Percentiles rank a stretch among this genome's conserved stretches.
These are phyloP conservation scores for Colletotrichum caudatum DNA, from an alignment of 2,329 filamentous ascomycete species.

Conservation along the genomic window DNA sequence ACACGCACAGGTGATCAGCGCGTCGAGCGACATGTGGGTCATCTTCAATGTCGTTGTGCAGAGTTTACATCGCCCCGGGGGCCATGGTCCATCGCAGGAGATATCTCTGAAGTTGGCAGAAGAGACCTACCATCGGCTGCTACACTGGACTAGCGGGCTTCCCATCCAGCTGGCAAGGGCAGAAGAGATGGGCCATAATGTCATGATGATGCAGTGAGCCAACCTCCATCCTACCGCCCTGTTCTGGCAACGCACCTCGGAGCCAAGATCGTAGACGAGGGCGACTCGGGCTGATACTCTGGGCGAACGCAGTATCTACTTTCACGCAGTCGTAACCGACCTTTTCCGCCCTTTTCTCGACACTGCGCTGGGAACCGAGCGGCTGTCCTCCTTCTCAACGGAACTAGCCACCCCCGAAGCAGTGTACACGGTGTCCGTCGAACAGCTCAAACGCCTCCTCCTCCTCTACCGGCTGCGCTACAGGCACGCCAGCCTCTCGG, in stretches of 20 bases:
- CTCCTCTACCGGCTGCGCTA: slow-evolving; percentile 5
- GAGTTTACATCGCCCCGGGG: background rate
- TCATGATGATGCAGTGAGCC: slow-evolving; percentile 31
- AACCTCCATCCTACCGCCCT: background rate
- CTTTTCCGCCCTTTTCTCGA: slow-evolving; percentile 24
- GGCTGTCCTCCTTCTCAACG: slow-evolving; percentile 5
- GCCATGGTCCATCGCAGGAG: rapidly evolving
- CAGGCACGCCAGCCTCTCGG: slow-evolving; percentile 4
- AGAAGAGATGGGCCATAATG: background rate
- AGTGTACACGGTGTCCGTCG: slow-evolving; percentile 15
- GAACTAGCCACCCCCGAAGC: slow-evolving; percentile 14
- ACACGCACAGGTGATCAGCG: slow-evolving; percentile 2
- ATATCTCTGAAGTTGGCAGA: slow-evolving; percentile 4
- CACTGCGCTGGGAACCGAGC: background rate
- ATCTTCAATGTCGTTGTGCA: background rate
- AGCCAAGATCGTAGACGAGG: no score
- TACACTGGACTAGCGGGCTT: slow-evolving; percentile 16
- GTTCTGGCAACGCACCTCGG: background rate
- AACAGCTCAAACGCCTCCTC: slow-evolving; percentile 27
- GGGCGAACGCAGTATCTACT: slow-evolving; percentile 14
- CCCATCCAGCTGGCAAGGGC: slow-evolving; percentile 2
- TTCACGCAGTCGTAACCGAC: slow-evolving; percentile 25
- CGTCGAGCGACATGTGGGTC: slow-evolving; percentile 23
- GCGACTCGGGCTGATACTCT: background rate
- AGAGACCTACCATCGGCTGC: slow-evolving; percentile 3